Evolutionary conservation across 495 filamentous ascomycete genomes (phyloP), one percentile per base, ranked within the genome.

Genomic region (Talaromyces trachyspermus): DNA sequence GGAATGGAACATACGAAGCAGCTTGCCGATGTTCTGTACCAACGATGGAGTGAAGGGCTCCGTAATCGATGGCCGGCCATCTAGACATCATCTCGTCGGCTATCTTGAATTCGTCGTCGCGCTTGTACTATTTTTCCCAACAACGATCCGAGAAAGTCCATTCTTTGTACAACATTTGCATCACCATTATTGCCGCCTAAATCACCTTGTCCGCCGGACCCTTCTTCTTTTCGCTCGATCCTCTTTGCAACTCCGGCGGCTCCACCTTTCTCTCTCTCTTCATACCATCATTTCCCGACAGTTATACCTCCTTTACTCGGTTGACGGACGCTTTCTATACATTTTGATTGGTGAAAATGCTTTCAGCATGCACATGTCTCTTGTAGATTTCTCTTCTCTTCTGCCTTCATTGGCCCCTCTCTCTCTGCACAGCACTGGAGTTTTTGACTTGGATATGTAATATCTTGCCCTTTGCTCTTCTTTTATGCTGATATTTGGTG

Each of bases 1-100:
- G 90, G 88, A 3, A 90, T 95, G 88, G 89, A 95, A 60, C 88
- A 95, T 62, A 86, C 85, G 47, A 88, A 87, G 58, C 80, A 90
- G 60, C 68, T 98, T 20, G 85, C 86, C 9, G 89, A 96, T 66
- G 84, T 95, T 22, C 76, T 98, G 15, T 97, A 95, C 65, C 72
- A 80, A 33, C 77, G 91, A 18, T 98, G 92, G 92, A 75, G 85
- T 1, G 87, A 94, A 50, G 89, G 88, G 11, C 64, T 97, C 56
- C 81, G 82, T 55, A 77, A 74, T 43, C 74, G 91, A 46, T 98
- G 91, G 91, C 76, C 79, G 14, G 66, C 68, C 25, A 60, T 76
- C 15, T 81, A 62, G 58, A 36, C 29, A 10, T 29, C 15, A 11
- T 15, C 15, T n/a, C 19, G 29, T 17, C 33, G 6, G n/a, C 19